These are phyloP conservation scores for Candida freyschussii DNA, from an alignment of 1,139 yeast species.

Conservation along the genomic window DNA sequence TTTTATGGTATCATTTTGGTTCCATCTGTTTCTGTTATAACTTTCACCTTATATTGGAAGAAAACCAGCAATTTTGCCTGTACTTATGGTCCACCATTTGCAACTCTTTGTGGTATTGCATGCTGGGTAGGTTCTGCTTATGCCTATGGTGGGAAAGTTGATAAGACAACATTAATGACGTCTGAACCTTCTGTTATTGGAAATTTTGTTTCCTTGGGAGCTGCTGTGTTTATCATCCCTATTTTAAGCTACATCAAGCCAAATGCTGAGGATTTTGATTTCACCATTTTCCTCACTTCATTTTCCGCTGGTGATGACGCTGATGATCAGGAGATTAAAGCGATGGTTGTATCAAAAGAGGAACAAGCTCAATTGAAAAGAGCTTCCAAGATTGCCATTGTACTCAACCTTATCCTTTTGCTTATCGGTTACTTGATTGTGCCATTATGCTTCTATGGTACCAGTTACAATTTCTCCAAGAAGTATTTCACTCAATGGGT, in stretches of 20 bases:
- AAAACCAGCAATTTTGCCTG: constrained; percentile 42
- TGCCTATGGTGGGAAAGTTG: constrained; percentile 29
- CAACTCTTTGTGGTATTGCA: constrained; percentile 40
- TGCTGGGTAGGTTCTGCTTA: constrained; percentile 46
- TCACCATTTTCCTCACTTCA: constrained; percentile 20
- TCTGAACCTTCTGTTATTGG: constrained; percentile 34
- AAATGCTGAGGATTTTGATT: constrained; percentile 24
- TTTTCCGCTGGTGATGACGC: constrained; percentile 34
- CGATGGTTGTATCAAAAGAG: constrained; percentile 23
- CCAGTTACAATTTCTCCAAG: constrained; percentile 31
- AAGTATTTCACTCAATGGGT: constrained; percentile 32
- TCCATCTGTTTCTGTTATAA: constrained; percentile 37
- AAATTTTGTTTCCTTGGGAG: constrained; percentile 31
- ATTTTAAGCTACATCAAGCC: constrained; percentile 31
- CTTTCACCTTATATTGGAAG: constrained; percentile 40
- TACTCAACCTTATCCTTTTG: constrained; percentile 27
- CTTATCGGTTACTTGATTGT: constrained; percentile 31
- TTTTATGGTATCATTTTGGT: constrained; percentile 34
- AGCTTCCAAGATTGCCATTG: constrained; percentile 27
- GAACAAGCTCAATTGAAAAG: constrained; percentile 26
- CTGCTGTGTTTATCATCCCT: constrained; percentile 27
- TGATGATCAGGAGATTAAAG: constrained; percentile 30
- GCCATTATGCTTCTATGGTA: constrained; percentile 31
- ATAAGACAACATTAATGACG: constrained; percentile 28
- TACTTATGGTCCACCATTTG: constrained; percentile 41